Evolutionary conservation across 2,329 filamentous ascomycete species (phyloP), one percentile per base, ranked within the genome.

Genomic region (Fusarium sterilihyphosum): DNA sequence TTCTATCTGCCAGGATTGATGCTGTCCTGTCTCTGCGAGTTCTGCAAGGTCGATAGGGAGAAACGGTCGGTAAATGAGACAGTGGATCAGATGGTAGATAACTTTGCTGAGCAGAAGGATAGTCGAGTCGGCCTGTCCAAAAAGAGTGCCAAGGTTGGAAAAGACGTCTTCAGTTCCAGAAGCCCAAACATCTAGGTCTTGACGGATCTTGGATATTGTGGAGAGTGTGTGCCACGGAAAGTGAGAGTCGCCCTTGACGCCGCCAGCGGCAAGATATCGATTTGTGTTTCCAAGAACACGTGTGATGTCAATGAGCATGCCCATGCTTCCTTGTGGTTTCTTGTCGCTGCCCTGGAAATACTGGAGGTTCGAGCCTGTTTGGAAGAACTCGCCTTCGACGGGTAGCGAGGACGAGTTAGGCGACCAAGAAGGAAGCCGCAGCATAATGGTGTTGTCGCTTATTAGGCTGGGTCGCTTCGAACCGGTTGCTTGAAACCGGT

Each of bases 1-100:
- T 80, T 97, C 94, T 54, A 97, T 96, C 80, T 97, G 94, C 94
- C 94, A 97, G 35, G 93, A 95, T 80, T 97, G 94, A 75, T 97
- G 93, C 78, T 97, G 94, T 3, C 93, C 93, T 2, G 90, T 92
- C 20, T 93, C 93, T 18, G 93, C 90, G 12, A 97, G 88, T 80
- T 97, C 94, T 31, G 92, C 90, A 8, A 97, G 86, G 80, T 97
- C 93, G 71, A 97, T 93, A 1, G 94, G 94, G 11, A 97, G 86
- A 81, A 97, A 97, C 0, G 94, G 94, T 22, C 94, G 90, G 79
- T 97, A 97, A 49, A 97, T 92, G 57, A 97, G 86, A 78, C 94
- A 97, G 82, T 97, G 93, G 50, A 96, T 92, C 20, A 96, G 87
- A 79, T 97, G 94, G 77, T 96, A 97, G 37, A 97, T 91, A 47